A percentile compares a stretch with the other conserved stretches of the same genome.
Evolutionary conservation across 2,329 filamentous ascomycete genomes (phyloP).

Genomic region (Aspergillus fumigatiaffinis): DNA sequence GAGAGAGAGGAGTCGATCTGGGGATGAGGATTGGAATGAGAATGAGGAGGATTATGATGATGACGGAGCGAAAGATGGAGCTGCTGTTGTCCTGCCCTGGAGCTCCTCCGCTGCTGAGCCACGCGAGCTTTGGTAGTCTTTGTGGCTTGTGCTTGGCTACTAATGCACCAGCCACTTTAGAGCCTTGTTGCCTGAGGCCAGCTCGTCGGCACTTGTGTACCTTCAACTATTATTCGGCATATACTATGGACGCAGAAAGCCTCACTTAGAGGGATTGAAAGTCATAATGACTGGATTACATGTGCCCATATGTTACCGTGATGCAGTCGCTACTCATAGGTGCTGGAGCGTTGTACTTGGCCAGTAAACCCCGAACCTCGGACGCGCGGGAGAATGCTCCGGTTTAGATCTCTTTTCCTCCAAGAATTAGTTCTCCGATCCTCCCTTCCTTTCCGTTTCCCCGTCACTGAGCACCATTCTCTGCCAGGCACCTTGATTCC

Average conservation of each 20-base stretch:
- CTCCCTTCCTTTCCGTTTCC: conserved; percentile 25
- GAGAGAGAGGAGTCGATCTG: not conserved
- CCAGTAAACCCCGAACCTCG: conserved; percentile 27
- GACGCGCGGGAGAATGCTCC: conserved; percentile 22
- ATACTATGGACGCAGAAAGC: not conserved
- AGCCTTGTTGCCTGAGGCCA: conserved; percentile 11
- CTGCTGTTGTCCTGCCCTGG: conserved; percentile 5
- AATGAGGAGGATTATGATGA: conserved; percentile 5
- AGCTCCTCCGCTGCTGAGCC: conserved; percentile 14
- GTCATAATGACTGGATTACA: not conserved
- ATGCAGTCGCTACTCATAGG: not conserved
- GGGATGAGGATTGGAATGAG: not conserved
- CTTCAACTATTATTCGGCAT: not conserved
- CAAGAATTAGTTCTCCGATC: conserved; percentile 14
- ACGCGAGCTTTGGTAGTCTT: conserved; percentile 6
- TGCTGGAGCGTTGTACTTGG: not conserved
- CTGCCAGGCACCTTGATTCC: not conserved
- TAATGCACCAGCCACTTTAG: not conserved
- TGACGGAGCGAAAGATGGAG: conserved; percentile 3
- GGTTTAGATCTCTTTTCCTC: conserved; percentile 16
- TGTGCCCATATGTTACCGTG: not conserved
- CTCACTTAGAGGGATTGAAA: not conserved
- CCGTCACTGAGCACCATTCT: conserved; percentile 15
- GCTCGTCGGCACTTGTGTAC: not conserved
- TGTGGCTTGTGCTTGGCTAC: not conserved